Percentiles rank a stretch among this genome's conserved stretches.
Conservation (phyloP, 345 rosid genomes). For the Dimocarpus longan region DNA sequence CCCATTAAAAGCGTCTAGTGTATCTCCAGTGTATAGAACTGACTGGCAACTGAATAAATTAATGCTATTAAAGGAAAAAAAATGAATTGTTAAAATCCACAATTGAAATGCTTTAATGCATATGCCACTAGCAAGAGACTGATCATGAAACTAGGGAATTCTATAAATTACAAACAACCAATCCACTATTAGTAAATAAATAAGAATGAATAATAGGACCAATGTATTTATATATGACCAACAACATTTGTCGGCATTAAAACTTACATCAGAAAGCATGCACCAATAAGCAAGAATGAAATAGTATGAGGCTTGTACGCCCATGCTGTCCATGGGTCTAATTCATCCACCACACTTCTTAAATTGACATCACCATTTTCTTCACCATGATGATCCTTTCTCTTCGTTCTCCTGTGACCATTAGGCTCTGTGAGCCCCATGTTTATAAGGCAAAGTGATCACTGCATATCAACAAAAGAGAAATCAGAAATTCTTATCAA, state of each 20-base stretch:
- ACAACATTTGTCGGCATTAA: background rate
- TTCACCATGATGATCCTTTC: conserved; percentile 49
- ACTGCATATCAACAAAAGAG: conserved; percentile 29
- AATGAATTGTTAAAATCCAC: background rate
- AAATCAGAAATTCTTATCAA: background rate
- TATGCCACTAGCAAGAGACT: background rate
- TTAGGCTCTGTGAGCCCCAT: conserved; percentile 53
- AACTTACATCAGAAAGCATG: conserved; percentile 92
- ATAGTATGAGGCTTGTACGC: conserved; percentile 96
- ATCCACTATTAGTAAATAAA: background rate
- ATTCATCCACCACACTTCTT: conserved; percentile 46
- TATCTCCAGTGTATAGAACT: too few relatives aligned
- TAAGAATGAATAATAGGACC: background rate
- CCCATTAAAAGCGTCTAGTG: background rate
- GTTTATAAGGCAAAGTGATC: conserved; percentile 22
- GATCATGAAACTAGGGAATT: background rate
- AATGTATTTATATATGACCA: background rate
- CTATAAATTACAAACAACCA: background rate
- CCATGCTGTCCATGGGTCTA: conserved; percentile 99
- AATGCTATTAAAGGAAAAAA: background rate
- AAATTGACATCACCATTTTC: conserved; percentile 53
- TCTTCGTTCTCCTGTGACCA: conserved; percentile 57
- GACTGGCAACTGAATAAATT: too few relatives aligned
- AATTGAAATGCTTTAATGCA: background rate
- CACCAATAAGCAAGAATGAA: conserved; percentile 84